These are phyloP conservation scores for Neurospora sublineolata DNA, from an alignment of 495 filamentous ascomycete species.

Conservation along the genomic window DNA sequence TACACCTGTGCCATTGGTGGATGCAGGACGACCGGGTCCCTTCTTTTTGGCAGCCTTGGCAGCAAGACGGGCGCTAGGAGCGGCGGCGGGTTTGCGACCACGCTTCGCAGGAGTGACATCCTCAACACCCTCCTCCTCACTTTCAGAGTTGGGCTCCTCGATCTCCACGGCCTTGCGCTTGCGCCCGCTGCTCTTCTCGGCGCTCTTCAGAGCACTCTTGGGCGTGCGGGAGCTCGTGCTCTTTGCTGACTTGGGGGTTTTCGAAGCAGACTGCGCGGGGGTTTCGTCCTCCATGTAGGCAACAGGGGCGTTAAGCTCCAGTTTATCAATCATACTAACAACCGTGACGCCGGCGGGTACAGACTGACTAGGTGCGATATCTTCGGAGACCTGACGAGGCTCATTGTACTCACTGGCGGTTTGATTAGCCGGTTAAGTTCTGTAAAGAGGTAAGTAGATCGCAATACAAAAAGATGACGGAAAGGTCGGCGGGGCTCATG, in stretches of 20 bases:
- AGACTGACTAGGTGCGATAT: background rate
- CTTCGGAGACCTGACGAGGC: background rate
- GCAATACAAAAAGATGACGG: background rate
- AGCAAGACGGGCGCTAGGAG: conserved; percentile 18
- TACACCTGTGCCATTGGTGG: conserved; percentile 11
- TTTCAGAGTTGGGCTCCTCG: conserved; percentile 1
- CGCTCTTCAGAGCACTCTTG: background rate
- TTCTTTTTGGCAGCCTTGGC: conserved; percentile 14
- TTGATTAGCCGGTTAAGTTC: background rate
- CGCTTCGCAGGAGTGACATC: conserved; percentile 5
- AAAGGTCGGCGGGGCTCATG: background rate
- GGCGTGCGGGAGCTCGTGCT: conserved; percentile 2
- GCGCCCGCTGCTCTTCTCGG: conserved; percentile 10
- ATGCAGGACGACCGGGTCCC: conserved; percentile 4
- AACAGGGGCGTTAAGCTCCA: conserved; percentile 1
- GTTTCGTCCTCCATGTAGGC: conserved; percentile 2
- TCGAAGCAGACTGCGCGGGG: conserved; percentile 7
- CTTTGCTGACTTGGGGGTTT: conserved; percentile 13
- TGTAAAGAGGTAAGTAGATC: background rate
- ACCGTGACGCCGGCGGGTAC: conserved; percentile 9
- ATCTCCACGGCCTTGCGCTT: conserved; percentile 16
- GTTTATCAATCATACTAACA: conserved; percentile 7
- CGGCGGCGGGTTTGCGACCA: conserved; percentile 10
- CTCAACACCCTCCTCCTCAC: background rate
- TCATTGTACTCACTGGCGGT: background rate